phyloP scores from a whole-genome alignment of 2,329 filamentous ascomycete species.

The Colletotrichum tabaci region DNA sequence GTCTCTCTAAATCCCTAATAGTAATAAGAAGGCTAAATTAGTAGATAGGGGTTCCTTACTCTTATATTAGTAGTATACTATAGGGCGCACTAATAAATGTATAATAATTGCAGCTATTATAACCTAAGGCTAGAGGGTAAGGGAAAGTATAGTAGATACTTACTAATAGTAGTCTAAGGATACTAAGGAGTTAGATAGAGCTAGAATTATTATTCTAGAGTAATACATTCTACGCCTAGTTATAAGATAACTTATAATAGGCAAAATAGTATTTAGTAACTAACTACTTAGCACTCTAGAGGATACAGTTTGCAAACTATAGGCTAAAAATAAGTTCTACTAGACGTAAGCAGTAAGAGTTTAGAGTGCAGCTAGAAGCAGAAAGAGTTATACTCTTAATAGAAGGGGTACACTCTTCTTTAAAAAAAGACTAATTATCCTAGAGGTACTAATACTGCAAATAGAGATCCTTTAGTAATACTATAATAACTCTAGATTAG shows the following conservation, averaged over 20 bases:
- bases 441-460: too few relatives aligned
- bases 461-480: neutral
- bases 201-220: neutral
- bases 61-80: neutral
- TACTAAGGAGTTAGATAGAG: neutral
- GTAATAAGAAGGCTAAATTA: neutral
- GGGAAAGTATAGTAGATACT: neutral
- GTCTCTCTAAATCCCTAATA: neutral
- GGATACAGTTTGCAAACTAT: neutral
- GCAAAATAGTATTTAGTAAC: too few relatives aligned
- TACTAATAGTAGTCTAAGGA: neutral
- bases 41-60: neutral
- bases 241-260: neutral
- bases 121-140: neutral
- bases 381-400: too few relatives aligned
- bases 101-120: neutral
- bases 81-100: neutral
- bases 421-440: too few relatives aligned
- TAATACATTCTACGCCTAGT: neutral
- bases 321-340: neutral
- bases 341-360: too few relatives aligned
- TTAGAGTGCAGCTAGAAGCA: too few relatives aligned
- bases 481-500: conserved; percentile 4
- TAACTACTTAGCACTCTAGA: neutral
- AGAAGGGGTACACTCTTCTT: too few relatives aligned